Conservation (phyloP, 495 filamentous ascomycete genomes). For the Penicillium mononematosum region DNA sequence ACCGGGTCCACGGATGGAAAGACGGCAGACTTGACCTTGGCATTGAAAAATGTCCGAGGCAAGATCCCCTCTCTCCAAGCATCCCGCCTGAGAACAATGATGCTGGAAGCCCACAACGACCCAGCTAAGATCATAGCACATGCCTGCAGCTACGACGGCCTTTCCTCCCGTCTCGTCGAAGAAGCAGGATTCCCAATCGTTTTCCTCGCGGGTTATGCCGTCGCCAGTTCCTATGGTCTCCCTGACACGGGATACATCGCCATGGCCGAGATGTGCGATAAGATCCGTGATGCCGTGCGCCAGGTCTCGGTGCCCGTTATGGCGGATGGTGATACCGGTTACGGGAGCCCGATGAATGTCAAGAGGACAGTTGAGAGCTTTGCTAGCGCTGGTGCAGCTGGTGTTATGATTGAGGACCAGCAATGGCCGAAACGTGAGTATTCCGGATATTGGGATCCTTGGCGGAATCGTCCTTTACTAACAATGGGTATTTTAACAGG, state of each 20-base stretch:
- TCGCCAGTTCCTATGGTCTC: conserved; percentile 35
- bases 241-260: conserved; percentile 48
- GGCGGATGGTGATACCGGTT: conserved; percentile 45
- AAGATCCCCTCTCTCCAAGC: conserved; percentile 24
- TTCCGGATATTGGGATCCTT: too few species aligned
- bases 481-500: conserved; percentile 18
- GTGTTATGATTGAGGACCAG: conserved; percentile 46
- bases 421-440: conserved; percentile 36
- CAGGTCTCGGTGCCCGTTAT: conserved; percentile 39
- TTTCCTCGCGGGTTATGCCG: conserved; percentile 38
- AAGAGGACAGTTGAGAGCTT: conserved; percentile 31
- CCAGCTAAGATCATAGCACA: conserved; percentile 34
- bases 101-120: conserved; percentile 36
- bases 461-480: conserved; percentile 4
- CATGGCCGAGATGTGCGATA: conserved; percentile 44
- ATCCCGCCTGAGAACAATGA: conserved; percentile 35
- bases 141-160: conserved; percentile 40
- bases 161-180: conserved; percentile 41
- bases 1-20: conserved; percentile 15
- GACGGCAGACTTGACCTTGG: conserved; percentile 9
- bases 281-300: conserved; percentile 37
- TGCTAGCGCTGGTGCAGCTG: conserved; percentile 38
- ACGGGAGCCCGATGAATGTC: conserved; percentile 45
- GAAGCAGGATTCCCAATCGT: conserved; percentile 43
- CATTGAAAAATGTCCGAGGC: too few species aligned